These are phyloP conservation scores for Croton setiger DNA, from an alignment of 441 rosid species.

Conservation along the genomic window DNA sequence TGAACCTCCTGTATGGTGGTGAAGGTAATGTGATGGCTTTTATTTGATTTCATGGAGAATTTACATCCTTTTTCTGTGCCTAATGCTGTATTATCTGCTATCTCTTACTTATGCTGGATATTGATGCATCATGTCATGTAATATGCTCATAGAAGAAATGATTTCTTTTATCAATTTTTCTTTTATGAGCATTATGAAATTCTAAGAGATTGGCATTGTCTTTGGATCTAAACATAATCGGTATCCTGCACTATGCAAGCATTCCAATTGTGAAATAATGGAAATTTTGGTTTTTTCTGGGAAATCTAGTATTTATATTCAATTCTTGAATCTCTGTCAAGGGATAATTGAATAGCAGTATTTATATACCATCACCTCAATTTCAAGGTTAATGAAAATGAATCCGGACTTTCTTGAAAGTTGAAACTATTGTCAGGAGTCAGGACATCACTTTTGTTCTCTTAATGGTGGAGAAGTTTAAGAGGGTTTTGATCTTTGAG, in stretches of 20 bases:
- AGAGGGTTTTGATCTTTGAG: not conserved
- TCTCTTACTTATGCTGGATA: not conserved
- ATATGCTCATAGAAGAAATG: not conserved
- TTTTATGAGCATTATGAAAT: not conserved
- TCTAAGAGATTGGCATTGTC: not conserved
- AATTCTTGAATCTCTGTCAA: not conserved
- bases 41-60: not conserved
- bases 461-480: not conserved
- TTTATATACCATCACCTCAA: not conserved
- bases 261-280: not conserved
- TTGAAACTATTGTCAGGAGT: not conserved
- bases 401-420: not conserved
- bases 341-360: not conserved
- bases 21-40: not conserved
- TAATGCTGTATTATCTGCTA: not conserved
- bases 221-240: not conserved
- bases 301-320: not conserved
- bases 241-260: not conserved
- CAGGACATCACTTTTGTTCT: not conserved
- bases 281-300: not conserved
- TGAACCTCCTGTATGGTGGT: not conserved
- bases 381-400: not conserved
- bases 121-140: not conserved
- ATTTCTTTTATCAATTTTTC: not conserved
- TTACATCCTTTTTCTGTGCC: not conserved